These are phyloP conservation scores for Elymus sibiricus DNA, from an alignment of 176 grass and related monocot species.

Conservation along the genomic window DNA sequence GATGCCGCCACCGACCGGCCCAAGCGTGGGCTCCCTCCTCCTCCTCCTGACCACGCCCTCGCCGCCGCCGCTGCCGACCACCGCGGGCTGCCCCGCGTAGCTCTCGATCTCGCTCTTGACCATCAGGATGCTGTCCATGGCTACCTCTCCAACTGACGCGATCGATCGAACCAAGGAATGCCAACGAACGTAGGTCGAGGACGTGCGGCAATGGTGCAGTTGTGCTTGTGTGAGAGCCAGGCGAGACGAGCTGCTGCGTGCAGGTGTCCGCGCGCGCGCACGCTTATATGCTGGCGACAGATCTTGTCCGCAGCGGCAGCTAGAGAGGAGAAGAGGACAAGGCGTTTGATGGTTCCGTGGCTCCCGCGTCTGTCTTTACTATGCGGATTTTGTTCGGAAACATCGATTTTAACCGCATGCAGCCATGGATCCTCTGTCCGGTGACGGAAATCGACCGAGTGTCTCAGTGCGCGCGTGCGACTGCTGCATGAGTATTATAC, in stretches of 20 bases:
- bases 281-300: neutral
- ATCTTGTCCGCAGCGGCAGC: neutral
- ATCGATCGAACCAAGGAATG: neutral
- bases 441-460: neutral
- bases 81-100: neutral
- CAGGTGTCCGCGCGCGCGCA: neutral
- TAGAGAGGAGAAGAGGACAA: neutral
- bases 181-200: no score
- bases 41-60: slow-evolving; percentile 32
- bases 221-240: neutral
- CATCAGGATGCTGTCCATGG: slow-evolving; percentile 28
- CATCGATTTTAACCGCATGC: slow-evolving; percentile 13
- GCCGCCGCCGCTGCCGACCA: neutral
- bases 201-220: no score
- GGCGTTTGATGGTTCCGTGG: slow-evolving; percentile 12
- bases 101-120: slow-evolving; percentile 52
- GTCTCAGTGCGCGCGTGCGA: neutral
- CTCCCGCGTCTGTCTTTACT: neutral
- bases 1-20: slow-evolving; percentile 20
- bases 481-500: neutral
- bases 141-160: neutral
- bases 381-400: slow-evolving; percentile 13
- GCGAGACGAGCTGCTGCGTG: slow-evolving; percentile 24
- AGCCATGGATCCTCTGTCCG: neutral
- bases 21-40: slow-evolving; percentile 28